These are phyloP conservation scores for Stephania japonica DNA, from an alignment of 164 flowering plant species.

Conservation along the genomic window DNA sequence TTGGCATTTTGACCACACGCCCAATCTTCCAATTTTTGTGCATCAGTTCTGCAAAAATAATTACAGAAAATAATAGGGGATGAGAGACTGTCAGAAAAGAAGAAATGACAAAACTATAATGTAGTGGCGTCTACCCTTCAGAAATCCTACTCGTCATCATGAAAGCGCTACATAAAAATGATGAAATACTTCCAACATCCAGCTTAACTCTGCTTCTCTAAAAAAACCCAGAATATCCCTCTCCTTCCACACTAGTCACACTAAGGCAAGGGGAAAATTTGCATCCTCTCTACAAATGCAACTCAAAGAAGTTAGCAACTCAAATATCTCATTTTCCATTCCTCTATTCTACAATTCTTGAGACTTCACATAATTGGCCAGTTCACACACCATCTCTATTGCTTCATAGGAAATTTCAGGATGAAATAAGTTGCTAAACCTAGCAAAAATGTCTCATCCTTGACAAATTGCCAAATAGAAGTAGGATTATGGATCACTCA, in stretches of 20 bases:
- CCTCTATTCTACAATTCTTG: background rate
- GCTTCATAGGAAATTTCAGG: background rate
- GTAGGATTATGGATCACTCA: background rate
- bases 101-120: no score
- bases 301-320: background rate
- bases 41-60: slow-evolving; percentile 54
- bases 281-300: background rate
- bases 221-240: no score
- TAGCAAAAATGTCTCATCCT: background rate
- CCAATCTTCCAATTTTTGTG: slow-evolving; percentile 90
- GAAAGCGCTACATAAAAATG: no score
- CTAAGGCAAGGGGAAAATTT: no score
- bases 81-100: no score
- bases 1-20: slow-evolving; percentile 65
- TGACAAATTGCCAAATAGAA: background rate
- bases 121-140: no score
- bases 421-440: background rate
- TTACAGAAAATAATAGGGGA: no score
- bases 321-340: background rate
- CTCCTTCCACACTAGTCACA: no score
- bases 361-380: background rate
- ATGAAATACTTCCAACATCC: no score
- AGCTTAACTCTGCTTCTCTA: no score
- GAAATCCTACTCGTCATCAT: no score
- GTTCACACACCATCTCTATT: background rate